A percentile compares a stretch with the other conserved stretches of the same genome.
These are phyloP conservation scores for Candida sithepensis DNA, from an alignment of 805 yeast species.

Conservation along the genomic window DNA sequence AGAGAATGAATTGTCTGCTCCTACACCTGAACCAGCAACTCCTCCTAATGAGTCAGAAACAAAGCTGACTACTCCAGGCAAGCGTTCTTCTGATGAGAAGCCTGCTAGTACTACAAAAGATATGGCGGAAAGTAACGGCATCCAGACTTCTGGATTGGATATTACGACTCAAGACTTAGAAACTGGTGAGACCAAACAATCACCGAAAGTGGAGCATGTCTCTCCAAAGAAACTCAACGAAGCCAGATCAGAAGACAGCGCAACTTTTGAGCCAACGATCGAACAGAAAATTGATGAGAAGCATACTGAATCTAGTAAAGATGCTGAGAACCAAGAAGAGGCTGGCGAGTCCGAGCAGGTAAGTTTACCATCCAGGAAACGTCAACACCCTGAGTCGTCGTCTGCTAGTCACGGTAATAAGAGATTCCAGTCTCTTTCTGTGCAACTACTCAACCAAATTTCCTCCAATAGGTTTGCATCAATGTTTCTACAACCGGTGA, in stretches of 20 bases:
- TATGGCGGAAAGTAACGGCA: too few species aligned
- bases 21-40: constrained; percentile 20
- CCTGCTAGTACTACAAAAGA: not conserved
- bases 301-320: constrained; percentile 1
- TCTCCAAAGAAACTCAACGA: too few species aligned
- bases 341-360: constrained; percentile 3
- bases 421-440: constrained; percentile 58
- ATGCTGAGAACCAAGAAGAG: constrained; percentile 3
- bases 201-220: too few species aligned
- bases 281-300: too few species aligned
- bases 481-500: constrained; percentile 69
- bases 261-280: too few species aligned
- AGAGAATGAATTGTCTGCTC: constrained; percentile 8
- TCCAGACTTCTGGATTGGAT: too few species aligned
- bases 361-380: constrained; percentile 13
- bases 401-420: constrained; percentile 34
- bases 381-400: constrained; percentile 18
- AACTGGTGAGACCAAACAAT: too few species aligned
- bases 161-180: too few species aligned
- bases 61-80: not conserved
- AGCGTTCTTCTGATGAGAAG: not conserved
- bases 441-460: constrained; percentile 59
- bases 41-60: constrained; percentile 8
- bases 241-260: too few species aligned
- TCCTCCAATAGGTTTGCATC: constrained; percentile 71